Percentiles rank a stretch among this genome's conserved stretches.
Evolutionary conservation across 345 rosid genomes (phyloP).

Genomic region (Carallia brachiata): DNA sequence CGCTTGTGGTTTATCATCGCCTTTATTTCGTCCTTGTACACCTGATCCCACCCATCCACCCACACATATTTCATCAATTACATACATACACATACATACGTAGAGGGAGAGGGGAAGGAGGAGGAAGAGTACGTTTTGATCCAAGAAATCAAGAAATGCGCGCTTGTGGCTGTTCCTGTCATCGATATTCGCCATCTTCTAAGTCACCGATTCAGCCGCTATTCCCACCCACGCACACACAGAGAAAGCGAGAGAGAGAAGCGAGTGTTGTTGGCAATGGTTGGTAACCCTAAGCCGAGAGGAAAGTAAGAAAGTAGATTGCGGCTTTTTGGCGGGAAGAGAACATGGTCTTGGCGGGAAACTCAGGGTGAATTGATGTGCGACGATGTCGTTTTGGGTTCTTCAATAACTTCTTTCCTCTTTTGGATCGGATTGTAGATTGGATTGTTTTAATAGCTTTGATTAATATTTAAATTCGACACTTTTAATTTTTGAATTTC

Average conservation of each 20-base stretch:
- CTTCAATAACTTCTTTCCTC: slow-evolving; percentile 6
- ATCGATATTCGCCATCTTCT: slow-evolving; percentile 57
- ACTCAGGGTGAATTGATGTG: background rate
- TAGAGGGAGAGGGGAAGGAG: background rate
- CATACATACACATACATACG: background rate
- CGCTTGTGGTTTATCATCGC: slow-evolving; percentile 84
- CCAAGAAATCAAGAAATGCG: slow-evolving; percentile 70
- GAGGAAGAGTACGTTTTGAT: slow-evolving; percentile 47
- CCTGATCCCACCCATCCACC: slow-evolving; percentile 27
- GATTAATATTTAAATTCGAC: too few relatives aligned
- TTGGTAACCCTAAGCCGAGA: background rate
- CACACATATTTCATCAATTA: background rate
- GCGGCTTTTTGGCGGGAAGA: background rate
- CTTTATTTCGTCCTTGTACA: slow-evolving; percentile 77
- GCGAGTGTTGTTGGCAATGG: background rate
- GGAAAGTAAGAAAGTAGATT: too few relatives aligned
- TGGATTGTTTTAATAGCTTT: too few relatives aligned
- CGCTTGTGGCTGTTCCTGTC: slow-evolving; percentile 75
- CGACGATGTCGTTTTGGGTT: slow-evolving; percentile 33
- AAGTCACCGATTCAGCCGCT: background rate
- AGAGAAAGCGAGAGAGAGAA: slow-evolving; percentile 10
- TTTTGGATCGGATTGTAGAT: background rate
- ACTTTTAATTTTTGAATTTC: too few relatives aligned
- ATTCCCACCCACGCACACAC: slow-evolving; percentile 2
- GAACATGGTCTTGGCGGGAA: slow-evolving; percentile 36